Evolutionary conservation across 179 eudicot species (phyloP).

Genomic region (Amaranthus tricolor): DNA sequence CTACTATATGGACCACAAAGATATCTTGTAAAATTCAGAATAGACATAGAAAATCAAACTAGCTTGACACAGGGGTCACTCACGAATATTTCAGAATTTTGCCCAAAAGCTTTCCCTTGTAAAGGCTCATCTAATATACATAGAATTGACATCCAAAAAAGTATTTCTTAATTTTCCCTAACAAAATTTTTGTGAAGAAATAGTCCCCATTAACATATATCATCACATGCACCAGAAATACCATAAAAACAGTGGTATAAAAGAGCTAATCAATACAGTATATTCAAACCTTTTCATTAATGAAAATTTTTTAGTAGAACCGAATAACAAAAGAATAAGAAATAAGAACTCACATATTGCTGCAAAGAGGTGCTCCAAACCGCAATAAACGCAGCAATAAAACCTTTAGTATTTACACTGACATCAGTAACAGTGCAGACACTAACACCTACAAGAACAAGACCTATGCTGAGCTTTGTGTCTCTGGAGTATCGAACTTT

Average conservation of each 20-base stretch:
- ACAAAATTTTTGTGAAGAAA: neutral
- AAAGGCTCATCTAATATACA: neutral
- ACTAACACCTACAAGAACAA: slow-evolving; percentile 41
- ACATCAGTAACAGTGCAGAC: slow-evolving; percentile 46
- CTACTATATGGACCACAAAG: too few relatives aligned
- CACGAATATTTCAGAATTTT: neutral
- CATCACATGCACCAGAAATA: neutral
- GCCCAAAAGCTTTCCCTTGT: neutral
- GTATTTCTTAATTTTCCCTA: neutral
- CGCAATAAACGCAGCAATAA: slow-evolving; percentile 37
- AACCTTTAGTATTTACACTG: slow-evolving; percentile 41
- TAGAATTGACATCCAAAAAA: neutral
- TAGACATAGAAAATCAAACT: neutral
- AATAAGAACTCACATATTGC: slow-evolving; percentile 33
- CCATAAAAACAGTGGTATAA: neutral
- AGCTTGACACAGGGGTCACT: neutral
- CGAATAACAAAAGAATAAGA: neutral
- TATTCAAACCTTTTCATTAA: neutral
- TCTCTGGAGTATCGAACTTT: slow-evolving; percentile 40
- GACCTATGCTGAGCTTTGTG: slow-evolving; percentile 44
- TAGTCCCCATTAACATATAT: neutral
- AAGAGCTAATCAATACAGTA: neutral
- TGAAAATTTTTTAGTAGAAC: neutral
- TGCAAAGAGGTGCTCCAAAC: slow-evolving; percentile 47
- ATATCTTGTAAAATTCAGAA: too few relatives aligned